Evolutionary conservation across 2,329 filamentous ascomycete genomes (phyloP), one percentile per base, ranked within the genome.

Genomic region (Pyrenophora graminea): DNA sequence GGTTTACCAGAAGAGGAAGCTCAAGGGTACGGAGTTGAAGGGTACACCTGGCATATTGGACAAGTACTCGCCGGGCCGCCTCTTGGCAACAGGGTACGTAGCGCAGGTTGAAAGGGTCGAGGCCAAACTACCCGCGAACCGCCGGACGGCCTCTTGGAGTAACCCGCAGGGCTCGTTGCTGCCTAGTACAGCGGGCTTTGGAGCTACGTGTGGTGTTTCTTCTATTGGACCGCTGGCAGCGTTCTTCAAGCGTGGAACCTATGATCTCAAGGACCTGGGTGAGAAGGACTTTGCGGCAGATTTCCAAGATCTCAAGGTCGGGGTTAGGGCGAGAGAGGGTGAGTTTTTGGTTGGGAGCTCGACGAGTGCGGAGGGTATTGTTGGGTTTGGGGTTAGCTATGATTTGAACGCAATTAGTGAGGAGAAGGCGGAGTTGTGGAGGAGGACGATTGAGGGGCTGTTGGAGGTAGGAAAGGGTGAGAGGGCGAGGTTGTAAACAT

Each of bases 291-390:
- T 79, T 39, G 72, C 64, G 6, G 76, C 71, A 2, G 74, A 78
- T 53, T 78, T 70, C 41, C 57, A 68, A 4, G 53, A 61, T 3
- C 38, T 76, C 31, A 67, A 59, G 17, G 69, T 74, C 43, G 71
- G 70, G 9, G 77, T 80, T 7, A 60, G 77, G 30, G 75, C 76
- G 2, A 62, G 78, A 23, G 76, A 79, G 6, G 70, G 73, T 3
- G 77, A 80, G 61, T 80, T 79, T 48, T 48, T 80, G 48, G 62
- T 79, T 1, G 76, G 75, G 0, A 74, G 75, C 32, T 72, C 62
- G 23, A 74, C 75, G 32, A 69, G 74, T 55, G 68, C 51, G 1
- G 53, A 67, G 27, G 70, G 70, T 0, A 61, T 70, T 4, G 58
- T 80, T 6, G 60, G 55, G n/a, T 74, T 74, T 44, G 65, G 63